Evolutionary conservation across 1,284 basidiomycete genomes (phyloP).

Genomic region (Inonotus obliquus): DNA sequence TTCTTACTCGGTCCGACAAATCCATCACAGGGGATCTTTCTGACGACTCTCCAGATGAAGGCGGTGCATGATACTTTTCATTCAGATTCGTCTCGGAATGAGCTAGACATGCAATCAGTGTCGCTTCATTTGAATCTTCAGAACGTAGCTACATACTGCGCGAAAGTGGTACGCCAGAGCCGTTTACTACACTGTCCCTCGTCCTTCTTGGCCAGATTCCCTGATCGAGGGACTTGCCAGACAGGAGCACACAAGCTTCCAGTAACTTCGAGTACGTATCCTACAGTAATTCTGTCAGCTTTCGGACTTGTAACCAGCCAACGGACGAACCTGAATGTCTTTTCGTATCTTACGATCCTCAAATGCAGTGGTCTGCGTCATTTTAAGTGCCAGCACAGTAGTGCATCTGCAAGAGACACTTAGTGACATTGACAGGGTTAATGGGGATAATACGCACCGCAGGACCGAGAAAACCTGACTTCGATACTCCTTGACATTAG

Average conservation of each 20-base stretch:
- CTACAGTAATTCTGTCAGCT: slow-evolving; percentile 29
- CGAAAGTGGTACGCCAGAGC: slow-evolving; percentile 63
- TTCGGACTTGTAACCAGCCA: background rate
- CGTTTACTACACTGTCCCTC: slow-evolving; percentile 58
- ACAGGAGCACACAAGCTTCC: slow-evolving; percentile 74
- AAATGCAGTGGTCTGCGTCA: slow-evolving; percentile 83
- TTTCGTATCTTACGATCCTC: slow-evolving; percentile 88
- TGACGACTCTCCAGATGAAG: background rate
- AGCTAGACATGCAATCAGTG: slow-evolving; percentile 2
- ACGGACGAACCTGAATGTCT: slow-evolving; percentile 71
- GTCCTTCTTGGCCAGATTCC: slow-evolving; percentile 75
- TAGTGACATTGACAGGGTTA: background rate
- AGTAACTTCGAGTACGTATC: slow-evolving; percentile 85
- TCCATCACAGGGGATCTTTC: background rate
- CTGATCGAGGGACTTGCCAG: slow-evolving; percentile 71
- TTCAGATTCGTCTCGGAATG: slow-evolving; percentile 16
- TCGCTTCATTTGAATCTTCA: background rate
- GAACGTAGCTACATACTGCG: slow-evolving; percentile 31
- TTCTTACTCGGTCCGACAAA: slow-evolving; percentile 4
- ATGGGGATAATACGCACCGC: slow-evolving; percentile 39
- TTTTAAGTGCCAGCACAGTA: slow-evolving; percentile 75
- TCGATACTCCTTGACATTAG: slow-evolving; percentile 58
- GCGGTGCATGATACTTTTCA: slow-evolving; percentile 9
- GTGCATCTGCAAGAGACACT: slow-evolving; percentile 60
- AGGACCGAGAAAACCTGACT: slow-evolving; percentile 71